phyloP scores from a whole-genome alignment of 192 early-diverging fungal genomes.

The Rhizophagus prolifer region DNA sequence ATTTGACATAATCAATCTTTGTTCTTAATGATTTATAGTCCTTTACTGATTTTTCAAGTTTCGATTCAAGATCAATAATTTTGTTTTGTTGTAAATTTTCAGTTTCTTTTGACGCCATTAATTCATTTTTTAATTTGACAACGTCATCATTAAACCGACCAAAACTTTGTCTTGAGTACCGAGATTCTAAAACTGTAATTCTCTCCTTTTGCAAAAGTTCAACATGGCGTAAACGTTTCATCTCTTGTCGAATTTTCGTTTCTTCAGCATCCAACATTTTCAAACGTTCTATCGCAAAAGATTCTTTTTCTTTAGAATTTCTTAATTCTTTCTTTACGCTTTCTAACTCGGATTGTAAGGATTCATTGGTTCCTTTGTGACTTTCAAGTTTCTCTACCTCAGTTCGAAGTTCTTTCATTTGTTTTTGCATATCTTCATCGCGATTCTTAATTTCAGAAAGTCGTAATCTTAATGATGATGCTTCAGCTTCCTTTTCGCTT shows the following conservation, averaged over 20 bases:
- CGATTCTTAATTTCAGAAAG: background rate
- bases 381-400: background rate
- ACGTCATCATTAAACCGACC: background rate
- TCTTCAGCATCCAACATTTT: background rate
- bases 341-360: background rate
- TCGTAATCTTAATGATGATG: background rate
- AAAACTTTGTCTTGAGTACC: background rate
- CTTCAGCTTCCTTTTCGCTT: slow-evolving; percentile 7
- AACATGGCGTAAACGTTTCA: background rate
- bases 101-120: background rate
- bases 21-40: background rate
- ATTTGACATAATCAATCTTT: slow-evolving; percentile 13
- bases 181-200: slow-evolving; percentile 4
- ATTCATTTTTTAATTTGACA: background rate
- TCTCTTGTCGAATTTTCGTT: slow-evolving; percentile 5
- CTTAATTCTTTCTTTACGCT: background rate
- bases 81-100: background rate
- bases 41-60: slow-evolving; percentile 7
- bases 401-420: slow-evolving; percentile 5
- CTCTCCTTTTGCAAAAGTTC: slow-evolving; percentile 11
- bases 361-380: background rate
- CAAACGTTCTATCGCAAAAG: background rate
- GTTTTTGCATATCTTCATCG: slow-evolving; percentile 3
- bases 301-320: slow-evolving; percentile 2
- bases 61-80: background rate